phyloP scores from a whole-genome alignment of 2,329 filamentous ascomycete species.

The Fulvia fulva region DNA sequence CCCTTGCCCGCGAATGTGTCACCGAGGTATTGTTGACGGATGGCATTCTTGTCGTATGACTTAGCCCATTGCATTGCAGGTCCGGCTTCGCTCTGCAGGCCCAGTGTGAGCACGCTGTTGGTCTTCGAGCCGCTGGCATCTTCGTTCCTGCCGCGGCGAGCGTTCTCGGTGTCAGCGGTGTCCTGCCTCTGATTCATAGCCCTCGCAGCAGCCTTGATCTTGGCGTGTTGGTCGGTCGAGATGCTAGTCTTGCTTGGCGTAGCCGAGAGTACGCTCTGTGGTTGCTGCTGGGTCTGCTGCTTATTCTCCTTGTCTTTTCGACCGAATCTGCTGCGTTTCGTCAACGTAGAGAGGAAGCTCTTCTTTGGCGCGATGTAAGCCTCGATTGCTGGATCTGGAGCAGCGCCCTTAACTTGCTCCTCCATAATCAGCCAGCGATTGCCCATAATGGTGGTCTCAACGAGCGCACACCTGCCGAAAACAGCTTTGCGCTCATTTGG shows the following conservation, averaged over 20 bases:
- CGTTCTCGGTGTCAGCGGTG: constrained; percentile 47
- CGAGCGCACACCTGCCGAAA: constrained; percentile 86
- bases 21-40: constrained; percentile 80
- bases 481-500: constrained; percentile 79
- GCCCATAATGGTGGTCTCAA: constrained; percentile 78
- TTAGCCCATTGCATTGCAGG: constrained; percentile 96
- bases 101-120: constrained; percentile 82
- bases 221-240: constrained; percentile 85
- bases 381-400: constrained; percentile 74
- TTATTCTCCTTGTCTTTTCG: constrained; percentile 68
- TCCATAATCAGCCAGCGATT: constrained; percentile 93
- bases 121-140: constrained; percentile 65
- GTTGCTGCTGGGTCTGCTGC: constrained; percentile 35
- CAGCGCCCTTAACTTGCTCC: constrained; percentile 91
- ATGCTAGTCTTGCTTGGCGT: constrained; percentile 76
- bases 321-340: constrained; percentile 63
- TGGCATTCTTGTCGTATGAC: constrained; percentile 86
- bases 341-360: constrained; percentile 69
- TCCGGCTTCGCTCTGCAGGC: constrained; percentile 82
- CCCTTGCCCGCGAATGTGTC: constrained; percentile 62
- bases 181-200: constrained; percentile 64
- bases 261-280: constrained; percentile 45
- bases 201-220: constrained; percentile 85
- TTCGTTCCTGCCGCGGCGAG: constrained; percentile 51
- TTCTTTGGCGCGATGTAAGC: constrained; percentile 96